These are phyloP conservation scores for Coniochaeta pulveracea DNA, from an alignment of 2,329 filamentous ascomycete species.

Conservation along the genomic window DNA sequence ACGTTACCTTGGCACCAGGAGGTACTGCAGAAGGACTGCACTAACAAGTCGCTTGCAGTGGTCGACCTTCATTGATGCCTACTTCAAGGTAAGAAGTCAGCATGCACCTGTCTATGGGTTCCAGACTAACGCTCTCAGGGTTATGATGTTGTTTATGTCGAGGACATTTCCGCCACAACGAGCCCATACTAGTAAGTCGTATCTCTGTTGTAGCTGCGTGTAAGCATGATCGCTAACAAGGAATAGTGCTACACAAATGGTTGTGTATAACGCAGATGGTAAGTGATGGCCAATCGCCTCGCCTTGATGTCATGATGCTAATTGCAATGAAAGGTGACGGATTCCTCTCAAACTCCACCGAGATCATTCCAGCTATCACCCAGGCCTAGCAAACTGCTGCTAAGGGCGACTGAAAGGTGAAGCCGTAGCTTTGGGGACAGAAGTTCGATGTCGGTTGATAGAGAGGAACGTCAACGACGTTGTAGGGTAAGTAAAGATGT, in stretches of 20 bases:
- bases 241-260: slow-evolving; percentile 18
- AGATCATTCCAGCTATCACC: no score
- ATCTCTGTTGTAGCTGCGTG: no score
- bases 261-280: slow-evolving; percentile 16
- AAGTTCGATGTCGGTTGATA: no score
- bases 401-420: no score
- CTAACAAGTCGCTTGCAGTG: no score
- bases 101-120: neutral
- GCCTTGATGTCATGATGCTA: neutral
- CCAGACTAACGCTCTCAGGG: neutral
- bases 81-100: slow-evolving; percentile 15
- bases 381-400: no score
- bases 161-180: slow-evolving; percentile 16
- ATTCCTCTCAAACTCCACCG: slow-evolving; percentile 7
- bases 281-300: slow-evolving; percentile 1
- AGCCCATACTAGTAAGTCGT: slow-evolving; percentile 19
- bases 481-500: no score
- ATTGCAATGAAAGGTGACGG: neutral
- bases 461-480: no score
- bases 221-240: no score
- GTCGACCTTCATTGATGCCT: slow-evolving; percentile 18
- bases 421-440: no score
- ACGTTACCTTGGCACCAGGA: no score
- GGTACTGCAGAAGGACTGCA: no score
- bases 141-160: slow-evolving; percentile 18